These are phyloP conservation scores for Albizia julibrissin DNA, from an alignment of 306 rosid genomes.

Conservation along the genomic window DNA sequence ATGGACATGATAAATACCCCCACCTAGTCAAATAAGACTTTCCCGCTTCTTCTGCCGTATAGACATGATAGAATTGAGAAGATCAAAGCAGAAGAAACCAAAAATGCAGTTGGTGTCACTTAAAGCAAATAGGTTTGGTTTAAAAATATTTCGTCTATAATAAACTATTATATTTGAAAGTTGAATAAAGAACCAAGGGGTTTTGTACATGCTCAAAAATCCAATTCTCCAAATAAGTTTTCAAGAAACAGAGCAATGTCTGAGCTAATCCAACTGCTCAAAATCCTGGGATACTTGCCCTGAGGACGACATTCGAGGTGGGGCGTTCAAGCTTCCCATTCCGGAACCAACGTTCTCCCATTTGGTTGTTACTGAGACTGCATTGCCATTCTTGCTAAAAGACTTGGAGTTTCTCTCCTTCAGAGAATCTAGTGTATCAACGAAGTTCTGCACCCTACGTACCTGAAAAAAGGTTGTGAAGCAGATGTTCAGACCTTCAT, in stretches of 20 bases:
- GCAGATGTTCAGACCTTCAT: constrained; percentile 24
- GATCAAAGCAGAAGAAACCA: neutral
- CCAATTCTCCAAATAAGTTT: constrained; percentile 2
- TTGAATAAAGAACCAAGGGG: constrained; percentile 28
- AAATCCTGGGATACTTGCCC: constrained; percentile 49
- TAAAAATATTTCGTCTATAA: neutral
- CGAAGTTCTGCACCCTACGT: constrained; percentile 69
- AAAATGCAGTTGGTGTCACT: neutral
- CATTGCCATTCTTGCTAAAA: constrained; percentile 41
- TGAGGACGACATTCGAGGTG: constrained; percentile 56
- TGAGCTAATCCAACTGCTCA: constrained; percentile 53
- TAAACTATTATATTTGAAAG: constrained; percentile 29
- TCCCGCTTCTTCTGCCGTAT: too few relatives aligned
- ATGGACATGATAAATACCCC: too few relatives aligned
- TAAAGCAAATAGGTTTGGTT: neutral
- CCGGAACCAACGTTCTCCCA: constrained; percentile 77
- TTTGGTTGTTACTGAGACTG: constrained; percentile 61
- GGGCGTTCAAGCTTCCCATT: constrained; percentile 64
- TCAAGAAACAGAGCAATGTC: constrained; percentile 13
- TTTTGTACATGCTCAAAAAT: constrained; percentile 24
- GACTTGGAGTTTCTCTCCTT: constrained; percentile 65
- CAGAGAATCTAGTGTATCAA: constrained; percentile 64
- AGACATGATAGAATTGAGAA: neutral
- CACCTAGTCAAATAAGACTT: too few relatives aligned
- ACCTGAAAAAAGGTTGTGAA: constrained; percentile 51